A percentile compares a stretch with the other conserved stretches of the same genome.
Conservation (phyloP, 257 asterid genomes). For the Solanum appendiculatum region DNA sequence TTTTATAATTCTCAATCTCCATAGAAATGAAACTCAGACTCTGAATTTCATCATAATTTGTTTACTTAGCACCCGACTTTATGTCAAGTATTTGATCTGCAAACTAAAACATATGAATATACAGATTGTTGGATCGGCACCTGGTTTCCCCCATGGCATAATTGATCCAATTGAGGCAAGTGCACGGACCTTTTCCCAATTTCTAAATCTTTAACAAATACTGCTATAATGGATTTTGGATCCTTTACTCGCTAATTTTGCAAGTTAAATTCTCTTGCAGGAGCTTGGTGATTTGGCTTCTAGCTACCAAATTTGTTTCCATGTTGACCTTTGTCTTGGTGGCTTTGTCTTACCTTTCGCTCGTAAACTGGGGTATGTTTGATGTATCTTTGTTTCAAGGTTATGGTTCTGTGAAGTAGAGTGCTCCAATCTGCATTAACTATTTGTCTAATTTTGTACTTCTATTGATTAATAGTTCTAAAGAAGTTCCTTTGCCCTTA, state of each 20-base stretch:
- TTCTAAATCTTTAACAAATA: background rate
- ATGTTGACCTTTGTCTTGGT: slow-evolving; percentile 98
- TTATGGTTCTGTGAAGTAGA: background rate
- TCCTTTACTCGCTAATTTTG: background rate
- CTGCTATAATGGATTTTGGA: background rate
- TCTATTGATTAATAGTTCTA: background rate
- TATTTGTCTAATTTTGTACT: background rate
- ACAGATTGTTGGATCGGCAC: slow-evolving; percentile 99
- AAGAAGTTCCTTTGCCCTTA: background rate
- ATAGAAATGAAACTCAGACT: background rate
- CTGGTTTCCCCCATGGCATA: slow-evolving; percentile 99
- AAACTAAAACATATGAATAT: slow-evolving; percentile 1
- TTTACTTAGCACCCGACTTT: background rate
- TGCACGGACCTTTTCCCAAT: background rate
- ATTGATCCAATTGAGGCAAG: slow-evolving; percentile 95
- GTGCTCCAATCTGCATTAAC: background rate
- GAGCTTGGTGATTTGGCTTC: slow-evolving; percentile 89
- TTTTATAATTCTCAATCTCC: background rate
- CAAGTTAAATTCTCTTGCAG: slow-evolving; percentile 26
- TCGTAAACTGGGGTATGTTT: slow-evolving; percentile 87
- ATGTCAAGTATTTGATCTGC: background rate
- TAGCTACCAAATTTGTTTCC: slow-evolving; percentile 59
- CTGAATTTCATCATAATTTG: background rate
- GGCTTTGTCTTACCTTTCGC: slow-evolving; percentile 98
- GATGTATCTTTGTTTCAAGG: background rate